These are phyloP conservation scores for Phytophthora cactorum DNA, from an alignment of 352 stramenopile species.

Conservation along the genomic window DNA sequence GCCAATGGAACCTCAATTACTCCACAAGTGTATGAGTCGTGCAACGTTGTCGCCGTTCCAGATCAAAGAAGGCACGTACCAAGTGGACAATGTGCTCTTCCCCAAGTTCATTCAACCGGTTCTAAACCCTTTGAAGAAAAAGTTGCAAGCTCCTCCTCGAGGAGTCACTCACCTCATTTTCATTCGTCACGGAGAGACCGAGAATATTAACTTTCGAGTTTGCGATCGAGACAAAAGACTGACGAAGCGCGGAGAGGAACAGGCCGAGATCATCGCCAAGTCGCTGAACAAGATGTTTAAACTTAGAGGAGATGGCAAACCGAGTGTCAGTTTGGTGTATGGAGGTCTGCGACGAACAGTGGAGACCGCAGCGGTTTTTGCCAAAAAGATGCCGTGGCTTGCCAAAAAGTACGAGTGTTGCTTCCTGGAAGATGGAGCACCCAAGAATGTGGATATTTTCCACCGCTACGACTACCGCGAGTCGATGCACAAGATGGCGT, in stretches of 20 bases:
- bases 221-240: slow-evolving; percentile 77
- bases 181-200: slow-evolving; percentile 75
- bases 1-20: slow-evolving; percentile 47
- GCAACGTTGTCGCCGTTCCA: slow-evolving; percentile 50
- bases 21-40: slow-evolving; percentile 58
- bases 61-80: slow-evolving; percentile 56
- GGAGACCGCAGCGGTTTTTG: slow-evolving; percentile 69
- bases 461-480: slow-evolving; percentile 76
- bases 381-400: slow-evolving; percentile 72
- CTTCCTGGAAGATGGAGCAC: slow-evolving; percentile 77
- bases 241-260: slow-evolving; percentile 61
- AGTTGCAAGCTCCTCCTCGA: slow-evolving; percentile 13
- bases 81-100: slow-evolving; percentile 72
- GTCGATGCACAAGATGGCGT: slow-evolving; percentile 80
- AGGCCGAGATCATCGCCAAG: slow-evolving; percentile 59
- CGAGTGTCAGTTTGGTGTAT: slow-evolving; percentile 66
- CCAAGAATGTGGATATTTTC: slow-evolving; percentile 55
- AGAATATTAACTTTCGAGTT: slow-evolving; percentile 88
- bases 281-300: slow-evolving; percentile 61
- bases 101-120: slow-evolving; percentile 41
- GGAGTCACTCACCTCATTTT: slow-evolving; percentile 73
- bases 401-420: slow-evolving; percentile 65
- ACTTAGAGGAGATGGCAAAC: slow-evolving; percentile 35
- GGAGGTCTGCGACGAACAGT: slow-evolving; percentile 68
- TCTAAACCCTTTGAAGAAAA: slow-evolving; percentile 25